Conservation (phyloP, 768 basidiomycete species). For the Mycena rebaudengoi region DNA sequence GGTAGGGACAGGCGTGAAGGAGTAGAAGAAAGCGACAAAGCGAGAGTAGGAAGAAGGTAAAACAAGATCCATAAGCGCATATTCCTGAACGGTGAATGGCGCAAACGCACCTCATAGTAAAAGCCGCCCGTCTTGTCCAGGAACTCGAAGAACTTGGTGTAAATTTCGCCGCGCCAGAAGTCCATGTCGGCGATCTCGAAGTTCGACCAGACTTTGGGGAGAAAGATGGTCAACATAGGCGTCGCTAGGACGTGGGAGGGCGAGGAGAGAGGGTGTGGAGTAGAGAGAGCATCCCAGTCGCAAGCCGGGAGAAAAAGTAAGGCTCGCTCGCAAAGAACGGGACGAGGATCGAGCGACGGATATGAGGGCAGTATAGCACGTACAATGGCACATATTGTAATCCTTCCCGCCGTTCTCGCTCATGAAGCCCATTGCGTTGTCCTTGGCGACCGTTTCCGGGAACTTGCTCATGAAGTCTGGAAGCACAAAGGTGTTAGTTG, state of each 20-base stretch:
- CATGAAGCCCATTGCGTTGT: constrained; percentile 71
- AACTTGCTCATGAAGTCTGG: constrained; percentile 62
- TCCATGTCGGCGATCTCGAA: constrained; percentile 78
- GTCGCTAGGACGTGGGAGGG: background rate
- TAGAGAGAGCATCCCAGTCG: too few species aligned
- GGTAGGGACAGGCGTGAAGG: background rate
- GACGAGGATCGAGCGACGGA: too few species aligned
- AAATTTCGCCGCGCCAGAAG: constrained; percentile 72
- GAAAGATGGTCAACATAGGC: background rate
- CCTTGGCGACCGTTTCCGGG: constrained; percentile 62
- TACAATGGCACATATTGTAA: constrained; percentile 81
- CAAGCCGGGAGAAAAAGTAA: too few species aligned
- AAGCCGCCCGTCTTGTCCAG: constrained; percentile 69
- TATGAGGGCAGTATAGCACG: constrained; percentile 30
- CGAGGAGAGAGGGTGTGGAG: background rate
- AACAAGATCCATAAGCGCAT: too few species aligned
- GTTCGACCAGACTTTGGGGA: constrained; percentile 59
- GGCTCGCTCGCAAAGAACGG: too few species aligned
- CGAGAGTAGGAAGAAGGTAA: constrained; percentile 52
- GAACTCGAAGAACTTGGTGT: constrained; percentile 70
- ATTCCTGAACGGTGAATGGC: constrained; percentile 34
- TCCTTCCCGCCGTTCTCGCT: constrained; percentile 55
- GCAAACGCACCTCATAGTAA: constrained; percentile 69
- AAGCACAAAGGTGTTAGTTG: background rate
- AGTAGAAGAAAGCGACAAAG: background rate